Percentiles rank a stretch among this genome's conserved stretches.
phyloP scores from a whole-genome alignment of 352 stramenopile genomes.

The Plasmopara viticola region DNA sequence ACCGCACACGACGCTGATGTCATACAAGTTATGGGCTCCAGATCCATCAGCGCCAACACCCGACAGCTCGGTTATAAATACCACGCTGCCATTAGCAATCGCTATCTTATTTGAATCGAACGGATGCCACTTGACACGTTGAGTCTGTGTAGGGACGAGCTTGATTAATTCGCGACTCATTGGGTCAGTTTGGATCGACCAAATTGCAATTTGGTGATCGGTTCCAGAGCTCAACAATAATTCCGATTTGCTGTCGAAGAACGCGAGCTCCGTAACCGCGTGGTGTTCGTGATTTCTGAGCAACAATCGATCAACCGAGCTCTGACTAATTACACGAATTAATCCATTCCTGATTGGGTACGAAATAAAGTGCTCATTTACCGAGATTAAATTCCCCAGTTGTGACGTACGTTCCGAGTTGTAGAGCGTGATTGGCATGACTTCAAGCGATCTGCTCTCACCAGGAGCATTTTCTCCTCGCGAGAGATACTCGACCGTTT shows the following conservation, averaged over 20 bases:
- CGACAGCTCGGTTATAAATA: conserved; percentile 59
- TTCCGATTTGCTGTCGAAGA: conserved; percentile 69
- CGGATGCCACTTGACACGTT: conserved; percentile 79
- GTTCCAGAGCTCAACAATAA: conserved; percentile 59
- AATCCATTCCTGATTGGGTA: conserved; percentile 82
- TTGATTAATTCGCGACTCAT: conserved; percentile 69
- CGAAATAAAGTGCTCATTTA: conserved; percentile 83
- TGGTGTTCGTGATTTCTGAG: conserved; percentile 74
- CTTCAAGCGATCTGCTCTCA: conserved; percentile 64
- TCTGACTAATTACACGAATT: conserved; percentile 80
- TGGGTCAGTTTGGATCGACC: conserved; percentile 56
- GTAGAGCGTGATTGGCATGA: conserved; percentile 81
- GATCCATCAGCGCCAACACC: conserved; percentile 32
- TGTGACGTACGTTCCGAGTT: conserved; percentile 68
- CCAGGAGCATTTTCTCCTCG: conserved; percentile 29
- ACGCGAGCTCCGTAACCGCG: conserved; percentile 62
- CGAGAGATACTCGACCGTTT: conserved; percentile 47
- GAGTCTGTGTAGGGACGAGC: conserved; percentile 42
- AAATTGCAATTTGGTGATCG: conserved; percentile 71
- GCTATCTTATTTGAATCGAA: conserved; percentile 68
- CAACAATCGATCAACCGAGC: conserved; percentile 62
- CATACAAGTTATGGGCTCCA: conserved; percentile 51
- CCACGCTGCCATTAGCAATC: conserved; percentile 55
- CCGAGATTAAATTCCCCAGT: conserved; percentile 65
- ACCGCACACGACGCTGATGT: conserved; percentile 61